Evolutionary conservation across 441 rosid species (phyloP).

Genomic region (Rhodomyrtus psidioides): DNA sequence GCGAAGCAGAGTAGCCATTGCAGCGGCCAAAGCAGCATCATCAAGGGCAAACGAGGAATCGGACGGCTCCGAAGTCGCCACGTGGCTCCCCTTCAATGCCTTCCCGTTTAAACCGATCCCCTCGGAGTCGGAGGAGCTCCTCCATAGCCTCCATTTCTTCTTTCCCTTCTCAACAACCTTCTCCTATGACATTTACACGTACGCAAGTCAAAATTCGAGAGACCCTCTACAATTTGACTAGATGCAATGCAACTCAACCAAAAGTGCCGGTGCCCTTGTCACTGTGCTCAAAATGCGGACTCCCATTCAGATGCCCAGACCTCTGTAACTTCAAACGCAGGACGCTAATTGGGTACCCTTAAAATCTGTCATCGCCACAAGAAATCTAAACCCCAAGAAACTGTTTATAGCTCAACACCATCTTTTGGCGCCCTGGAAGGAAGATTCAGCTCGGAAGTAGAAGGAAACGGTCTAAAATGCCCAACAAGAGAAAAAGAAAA

Average conservation of each 20-base stretch:
- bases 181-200: conserved; percentile 14
- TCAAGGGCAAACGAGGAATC: not conserved
- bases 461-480: not conserved
- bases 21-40: conserved; percentile 1
- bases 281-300: not conserved
- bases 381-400: not conserved
- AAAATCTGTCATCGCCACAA: not conserved
- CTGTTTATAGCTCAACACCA: not conserved
- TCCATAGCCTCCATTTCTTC: conserved; percentile 95
- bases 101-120: conserved; percentile 20
- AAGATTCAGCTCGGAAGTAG: not conserved
- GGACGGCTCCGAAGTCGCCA: conserved; percentile 1
- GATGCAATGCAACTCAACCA: not conserved
- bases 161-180: conserved; percentile 33
- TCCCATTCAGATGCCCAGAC: not conserved
- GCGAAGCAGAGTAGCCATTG: conserved; percentile 5
- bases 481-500: not conserved
- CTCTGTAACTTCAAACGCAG: not conserved
- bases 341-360: not conserved
- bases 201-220: not conserved
- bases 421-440: not conserved
- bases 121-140: conserved; percentile 77
- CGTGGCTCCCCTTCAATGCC: not conserved
- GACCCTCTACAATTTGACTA: not conserved
- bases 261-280: not conserved